Evolutionary conservation across 106 monocot species (phyloP).

Genomic region (Acorus gramineus): DNA sequence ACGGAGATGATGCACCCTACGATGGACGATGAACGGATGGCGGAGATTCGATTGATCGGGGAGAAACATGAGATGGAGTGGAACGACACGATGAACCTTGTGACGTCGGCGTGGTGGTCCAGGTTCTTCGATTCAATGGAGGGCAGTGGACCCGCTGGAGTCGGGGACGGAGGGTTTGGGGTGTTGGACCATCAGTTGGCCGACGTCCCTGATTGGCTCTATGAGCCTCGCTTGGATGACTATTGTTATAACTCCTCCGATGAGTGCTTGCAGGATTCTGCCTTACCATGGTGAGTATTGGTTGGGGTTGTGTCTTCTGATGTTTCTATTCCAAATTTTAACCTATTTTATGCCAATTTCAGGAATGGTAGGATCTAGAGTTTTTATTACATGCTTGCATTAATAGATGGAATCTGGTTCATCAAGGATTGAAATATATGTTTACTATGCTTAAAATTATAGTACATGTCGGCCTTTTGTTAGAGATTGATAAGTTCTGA

Average conservation of each 20-base stretch:
- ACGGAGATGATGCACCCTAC: conserved; percentile 31
- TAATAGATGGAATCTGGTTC: too few relatives aligned
- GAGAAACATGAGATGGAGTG: conserved; percentile 86
- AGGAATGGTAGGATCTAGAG: too few relatives aligned
- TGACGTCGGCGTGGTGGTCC: conserved; percentile 77
- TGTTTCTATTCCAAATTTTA: too few relatives aligned
- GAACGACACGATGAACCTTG: conserved; percentile 69
- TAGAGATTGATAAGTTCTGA: too few relatives aligned
- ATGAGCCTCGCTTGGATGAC: conserved; percentile 17
- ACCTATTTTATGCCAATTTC: too few relatives aligned
- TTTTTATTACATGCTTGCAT: too few relatives aligned
- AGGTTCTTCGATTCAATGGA: conserved; percentile 49
- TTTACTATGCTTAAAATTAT: too few relatives aligned
- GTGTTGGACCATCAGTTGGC: conserved; percentile 9
- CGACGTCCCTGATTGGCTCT: conserved; percentile 28
- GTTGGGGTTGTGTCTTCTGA: too few relatives aligned
- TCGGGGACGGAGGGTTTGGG: conserved; percentile 3
- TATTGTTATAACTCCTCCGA: conserved; percentile 5
- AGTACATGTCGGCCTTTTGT: too few relatives aligned
- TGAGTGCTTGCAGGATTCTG: conserved; percentile 22
- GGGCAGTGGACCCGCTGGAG: neutral
- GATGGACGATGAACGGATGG: conserved; percentile 75
- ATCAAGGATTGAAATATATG: too few relatives aligned
- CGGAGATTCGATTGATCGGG: conserved; percentile 53
- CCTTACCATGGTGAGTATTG: conserved; percentile 39